Percentiles rank a stretch among this genome's conserved stretches.
Evolutionary conservation across 2,329 filamentous ascomycete genomes (phyloP).

Genomic region (Fusarium siculi): DNA sequence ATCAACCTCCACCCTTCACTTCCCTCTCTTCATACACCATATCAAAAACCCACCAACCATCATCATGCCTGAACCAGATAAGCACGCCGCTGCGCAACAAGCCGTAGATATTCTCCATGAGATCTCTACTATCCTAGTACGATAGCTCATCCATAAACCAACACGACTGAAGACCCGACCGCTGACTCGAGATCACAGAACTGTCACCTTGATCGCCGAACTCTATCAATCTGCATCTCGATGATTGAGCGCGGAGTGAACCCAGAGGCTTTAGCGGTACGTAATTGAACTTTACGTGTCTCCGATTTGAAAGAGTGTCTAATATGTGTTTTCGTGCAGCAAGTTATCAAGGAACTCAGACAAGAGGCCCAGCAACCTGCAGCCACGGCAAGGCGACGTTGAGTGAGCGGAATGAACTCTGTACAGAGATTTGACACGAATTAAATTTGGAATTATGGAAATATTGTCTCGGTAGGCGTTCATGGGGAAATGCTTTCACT

Average conservation of each 20-base stretch:
- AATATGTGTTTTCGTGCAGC: slow-evolving; percentile 49
- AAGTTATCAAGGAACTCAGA: slow-evolving; percentile 69
- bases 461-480: slow-evolving; percentile 21
- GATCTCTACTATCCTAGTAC: slow-evolving; percentile 88
- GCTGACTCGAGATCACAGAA: slow-evolving; percentile 68
- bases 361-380: slow-evolving; percentile 63
- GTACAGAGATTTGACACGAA: neutral
- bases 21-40: slow-evolving; percentile 15
- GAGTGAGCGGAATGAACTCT: slow-evolving; percentile 16
- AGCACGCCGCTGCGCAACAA: slow-evolving; percentile 81
- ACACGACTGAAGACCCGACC: neutral
- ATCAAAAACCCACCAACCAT: slow-evolving; percentile 4
- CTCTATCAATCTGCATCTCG: slow-evolving; percentile 93
- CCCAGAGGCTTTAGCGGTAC: slow-evolving; percentile 91
- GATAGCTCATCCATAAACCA: slow-evolving; percentile 42
- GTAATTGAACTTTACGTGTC: slow-evolving; percentile 44
- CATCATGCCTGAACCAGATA: slow-evolving; percentile 66
- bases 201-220: slow-evolving; percentile 89
- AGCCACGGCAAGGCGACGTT: slow-evolving; percentile 44
- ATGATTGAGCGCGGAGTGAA: slow-evolving; percentile 98
- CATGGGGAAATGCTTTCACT: slow-evolving; percentile 11
- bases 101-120: slow-evolving; percentile 86
- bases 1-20: slow-evolving; percentile 30
- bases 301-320: neutral
- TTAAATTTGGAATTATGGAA: neutral